Conservation (phyloP, 2,329 filamentous ascomycete species). For the Berkeleyomyces basicola region DNA sequence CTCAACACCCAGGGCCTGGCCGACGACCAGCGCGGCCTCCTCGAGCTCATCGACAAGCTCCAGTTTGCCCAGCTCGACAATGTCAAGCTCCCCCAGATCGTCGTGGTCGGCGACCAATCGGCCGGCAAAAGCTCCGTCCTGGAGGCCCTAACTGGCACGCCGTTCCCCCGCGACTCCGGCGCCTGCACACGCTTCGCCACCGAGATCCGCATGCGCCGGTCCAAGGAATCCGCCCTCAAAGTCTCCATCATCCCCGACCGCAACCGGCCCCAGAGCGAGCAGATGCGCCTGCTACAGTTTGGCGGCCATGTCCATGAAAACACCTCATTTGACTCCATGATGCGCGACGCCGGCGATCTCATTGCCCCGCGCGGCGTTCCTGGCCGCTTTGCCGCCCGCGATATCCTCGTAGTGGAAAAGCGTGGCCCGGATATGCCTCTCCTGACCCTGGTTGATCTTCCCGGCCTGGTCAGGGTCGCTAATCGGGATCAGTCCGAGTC, state of each 20-base stretch:
- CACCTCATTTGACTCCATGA: conserved; percentile 33
- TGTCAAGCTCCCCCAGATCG: conserved; percentile 41
- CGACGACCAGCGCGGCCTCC: conserved; percentile 37
- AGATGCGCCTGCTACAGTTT: conserved; percentile 30
- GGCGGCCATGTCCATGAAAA: conserved; percentile 29
- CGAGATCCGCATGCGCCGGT: conserved; percentile 37
- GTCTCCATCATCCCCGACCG: conserved; percentile 41
- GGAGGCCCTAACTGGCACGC: conserved; percentile 45
- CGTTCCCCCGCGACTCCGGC: conserved; percentile 41
- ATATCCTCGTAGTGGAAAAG: conserved; percentile 42
- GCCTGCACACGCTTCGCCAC: conserved; percentile 47
- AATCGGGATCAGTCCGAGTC: conserved; percentile 35
- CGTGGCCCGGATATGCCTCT: conserved; percentile 41
- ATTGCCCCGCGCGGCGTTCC: conserved; percentile 34
- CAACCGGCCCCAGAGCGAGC: conserved; percentile 28
- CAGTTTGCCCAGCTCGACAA: conserved; percentile 35
- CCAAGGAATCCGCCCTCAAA: conserved; percentile 27
- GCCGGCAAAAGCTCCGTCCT: conserved; percentile 48
- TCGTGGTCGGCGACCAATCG: conserved; percentile 48
- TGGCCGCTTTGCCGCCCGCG: conserved; percentile 33
- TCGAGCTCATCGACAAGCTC: conserved; percentile 41
- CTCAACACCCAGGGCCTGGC: conserved; percentile 33
- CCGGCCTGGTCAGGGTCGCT: conserved; percentile 38
- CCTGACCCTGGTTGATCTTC: conserved; percentile 44
- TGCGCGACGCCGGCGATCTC: conserved; percentile 32